phyloP scores from a whole-genome alignment of 306 rosid species.

The Prunus mira region DNA sequence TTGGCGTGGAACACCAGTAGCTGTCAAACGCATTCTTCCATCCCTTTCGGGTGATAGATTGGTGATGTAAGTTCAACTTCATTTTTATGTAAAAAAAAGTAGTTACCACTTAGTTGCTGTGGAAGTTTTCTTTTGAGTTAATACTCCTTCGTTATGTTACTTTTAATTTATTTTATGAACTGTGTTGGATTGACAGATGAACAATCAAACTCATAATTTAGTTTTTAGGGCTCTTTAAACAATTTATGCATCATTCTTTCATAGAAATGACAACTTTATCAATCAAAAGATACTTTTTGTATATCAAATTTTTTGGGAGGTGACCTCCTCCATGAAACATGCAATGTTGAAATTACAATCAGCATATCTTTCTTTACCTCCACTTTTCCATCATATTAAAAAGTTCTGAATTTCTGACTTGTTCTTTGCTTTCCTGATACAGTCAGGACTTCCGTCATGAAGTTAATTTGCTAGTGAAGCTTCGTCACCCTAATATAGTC shows the following conservation, averaged over 20 bases:
- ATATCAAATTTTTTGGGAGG: neutral
- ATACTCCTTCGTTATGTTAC: neutral
- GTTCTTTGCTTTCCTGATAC: slow-evolving; percentile 25
- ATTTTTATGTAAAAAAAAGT: slow-evolving; percentile 5
- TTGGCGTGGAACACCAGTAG: slow-evolving; percentile 97
- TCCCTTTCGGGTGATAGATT: slow-evolving; percentile 87
- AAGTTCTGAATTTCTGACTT: slow-evolving; percentile 7
- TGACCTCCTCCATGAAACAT: neutral
- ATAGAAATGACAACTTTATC: neutral
- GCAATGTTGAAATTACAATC: neutral
- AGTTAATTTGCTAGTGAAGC: slow-evolving; percentile 94
- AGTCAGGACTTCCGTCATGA: slow-evolving; percentile 98
- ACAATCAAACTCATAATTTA: neutral
- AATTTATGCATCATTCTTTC: neutral
- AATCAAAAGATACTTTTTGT: neutral
- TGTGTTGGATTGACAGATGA: neutral
- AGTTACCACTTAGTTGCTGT: neutral
- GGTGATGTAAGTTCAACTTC: slow-evolving; percentile 71
- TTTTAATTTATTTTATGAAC: neutral
- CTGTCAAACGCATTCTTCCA: slow-evolving; percentile 87
- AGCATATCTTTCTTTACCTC: slow-evolving; percentile 14
- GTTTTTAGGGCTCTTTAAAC: neutral
- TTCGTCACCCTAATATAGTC: slow-evolving; percentile 96
- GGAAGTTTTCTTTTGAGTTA: neutral
- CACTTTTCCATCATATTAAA: neutral